Base-by-base conservation (phyloP, 179 eudicot genomes). In the Actinidia polygama region DNA sequence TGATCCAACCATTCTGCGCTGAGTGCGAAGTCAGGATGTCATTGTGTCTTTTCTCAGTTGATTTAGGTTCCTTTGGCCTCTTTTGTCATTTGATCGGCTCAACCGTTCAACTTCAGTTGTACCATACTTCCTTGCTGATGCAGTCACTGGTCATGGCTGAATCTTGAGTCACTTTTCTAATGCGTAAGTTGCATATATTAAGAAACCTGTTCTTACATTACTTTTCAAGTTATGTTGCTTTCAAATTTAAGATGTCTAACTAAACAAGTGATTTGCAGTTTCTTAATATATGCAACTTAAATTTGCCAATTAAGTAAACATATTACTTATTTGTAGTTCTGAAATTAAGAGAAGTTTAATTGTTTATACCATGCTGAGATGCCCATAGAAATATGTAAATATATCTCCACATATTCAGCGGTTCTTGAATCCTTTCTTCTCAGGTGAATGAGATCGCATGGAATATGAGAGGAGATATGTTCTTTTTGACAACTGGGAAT, bases 401-500 rank as follows among this genome's bases (percentile, higher is more conserved):
- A 36, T n/a, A 36, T 10, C 19, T 59, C 64, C 15, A 58, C 10
- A 5, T 23, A 59, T 72, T 24, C 58, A 79, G 64, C 54, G 18
- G 49, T 73, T 67, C 19, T 79, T 63, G 73, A 24, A 5, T 76
- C 26, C 26, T 76, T 50, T 58, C 21, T 59, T 64, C 19, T 66
- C 87, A 94, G 98, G 99, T 94, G 80, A 96, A 96, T 89, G 99
- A 96, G 89, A 89, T 96, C 81, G 98, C 99, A 23, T 96, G 99
- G 99, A 93, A 94, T 83, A 86, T 85, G 90, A 86, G 92, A 16
- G 98, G 98, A 73, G 98, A 96, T 66, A 89, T 89, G 90, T 96
- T 96, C 90, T 96, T 93, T 83, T 85, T 94, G 87, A 94, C 99
- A 23, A 96, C 99, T 76, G 98, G 99, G 63, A 90, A 90, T 83